Evolutionary conservation across 2,329 filamentous ascomycete species (phyloP).

Genomic region (Xylaria sp.): DNA sequence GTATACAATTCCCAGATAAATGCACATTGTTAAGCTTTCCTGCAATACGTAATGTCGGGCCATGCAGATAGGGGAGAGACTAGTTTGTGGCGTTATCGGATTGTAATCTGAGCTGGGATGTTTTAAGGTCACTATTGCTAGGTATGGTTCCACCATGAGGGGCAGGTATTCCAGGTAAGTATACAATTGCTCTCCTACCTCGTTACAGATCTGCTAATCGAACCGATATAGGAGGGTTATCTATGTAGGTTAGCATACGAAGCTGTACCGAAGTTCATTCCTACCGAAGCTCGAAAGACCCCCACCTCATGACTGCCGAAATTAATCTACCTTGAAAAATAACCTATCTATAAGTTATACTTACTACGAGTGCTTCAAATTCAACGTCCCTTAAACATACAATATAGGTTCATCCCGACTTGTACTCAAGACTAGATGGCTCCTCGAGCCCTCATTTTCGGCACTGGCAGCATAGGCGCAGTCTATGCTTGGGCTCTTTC

Average conservation of each 20-base stretch:
- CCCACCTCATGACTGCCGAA: too few species aligned
- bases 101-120: neutral
- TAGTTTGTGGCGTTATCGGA: neutral
- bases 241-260: neutral
- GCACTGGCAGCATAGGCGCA: constrained; percentile 50
- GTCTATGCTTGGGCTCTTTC: constrained; percentile 45
- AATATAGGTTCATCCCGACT: neutral
- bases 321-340: neutral
- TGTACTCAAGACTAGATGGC: constrained; percentile 20
- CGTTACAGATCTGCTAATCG: too few species aligned
- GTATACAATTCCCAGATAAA: constrained; percentile 25
- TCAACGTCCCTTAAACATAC: neutral
- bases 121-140: neutral
- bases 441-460: constrained; percentile 47
- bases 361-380: neutral
- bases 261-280: neutral
- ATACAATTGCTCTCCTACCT: too few species aligned
- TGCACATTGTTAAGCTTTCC: constrained; percentile 6
- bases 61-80: constrained; percentile 23
- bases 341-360: neutral
- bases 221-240: neutral
- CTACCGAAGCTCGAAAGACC: neutral
- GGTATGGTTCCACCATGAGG: neutral
- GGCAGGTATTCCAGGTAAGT: neutral
- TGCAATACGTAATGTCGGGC: neutral